phyloP scores from a whole-genome alignment of 2,329 filamentous ascomycete genomes.

The Trichophyton mentagrophytes region DNA sequence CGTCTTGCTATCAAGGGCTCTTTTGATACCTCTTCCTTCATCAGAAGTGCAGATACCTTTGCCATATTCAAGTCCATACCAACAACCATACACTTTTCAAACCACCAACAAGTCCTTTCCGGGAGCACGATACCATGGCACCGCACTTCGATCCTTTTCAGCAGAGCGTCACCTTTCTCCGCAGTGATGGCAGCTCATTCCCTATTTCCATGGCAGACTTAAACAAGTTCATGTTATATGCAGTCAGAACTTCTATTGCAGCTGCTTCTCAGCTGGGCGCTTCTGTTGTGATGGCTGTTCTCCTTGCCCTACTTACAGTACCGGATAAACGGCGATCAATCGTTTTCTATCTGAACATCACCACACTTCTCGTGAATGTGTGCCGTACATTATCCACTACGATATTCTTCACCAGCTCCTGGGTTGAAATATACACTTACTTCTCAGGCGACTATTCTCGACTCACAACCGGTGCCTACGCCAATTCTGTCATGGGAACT shows the following conservation, averaged over 20 bases:
- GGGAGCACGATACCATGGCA: constrained; percentile 8
- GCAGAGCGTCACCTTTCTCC: constrained; percentile 39
- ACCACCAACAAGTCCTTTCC: background rate
- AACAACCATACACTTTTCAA: background rate
- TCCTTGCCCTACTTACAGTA: constrained; percentile 56
- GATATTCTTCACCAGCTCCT: constrained; percentile 49
- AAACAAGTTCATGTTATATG: constrained; percentile 36
- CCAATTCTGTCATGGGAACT: constrained; percentile 36
- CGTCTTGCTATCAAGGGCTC: background rate
- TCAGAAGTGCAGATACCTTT: background rate
- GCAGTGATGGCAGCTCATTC: constrained; percentile 34
- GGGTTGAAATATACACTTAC: constrained; percentile 48
- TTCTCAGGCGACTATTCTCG: constrained; percentile 43
- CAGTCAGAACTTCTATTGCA: constrained; percentile 44
- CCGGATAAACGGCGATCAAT: constrained; percentile 49
- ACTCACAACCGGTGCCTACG: constrained; percentile 36
- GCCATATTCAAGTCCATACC: background rate
- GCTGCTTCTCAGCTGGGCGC: constrained; percentile 61
- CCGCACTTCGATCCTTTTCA: constrained; percentile 38
- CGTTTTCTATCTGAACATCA: constrained; percentile 53
- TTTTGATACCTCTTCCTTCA: background rate
- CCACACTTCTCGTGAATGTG: constrained; percentile 48
- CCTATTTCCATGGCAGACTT: constrained; percentile 32
- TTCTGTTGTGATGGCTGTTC: constrained; percentile 49
- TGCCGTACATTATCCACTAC: constrained; percentile 36